These are phyloP conservation scores for Fusarium neocosmosporiellum DNA, from an alignment of 2,329 filamentous ascomycete species.

Conservation along the genomic window DNA sequence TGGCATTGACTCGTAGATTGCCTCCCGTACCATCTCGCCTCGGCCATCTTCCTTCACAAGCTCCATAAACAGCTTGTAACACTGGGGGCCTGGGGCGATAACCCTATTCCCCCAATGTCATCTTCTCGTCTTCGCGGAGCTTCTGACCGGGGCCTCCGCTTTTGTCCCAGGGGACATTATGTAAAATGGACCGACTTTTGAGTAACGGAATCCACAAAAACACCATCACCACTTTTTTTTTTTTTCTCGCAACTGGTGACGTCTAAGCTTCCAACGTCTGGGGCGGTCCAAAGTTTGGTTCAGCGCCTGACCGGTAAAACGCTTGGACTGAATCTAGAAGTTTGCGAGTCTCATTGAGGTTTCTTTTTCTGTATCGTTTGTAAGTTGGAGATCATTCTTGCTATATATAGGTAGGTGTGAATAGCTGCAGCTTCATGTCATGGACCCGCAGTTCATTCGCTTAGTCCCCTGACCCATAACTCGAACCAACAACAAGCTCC, in stretches of 20 bases:
- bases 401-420: background rate
- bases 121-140: background rate
- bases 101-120: background rate
- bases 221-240: constrained; percentile 8
- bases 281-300: background rate
- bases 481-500: constrained; percentile 4
- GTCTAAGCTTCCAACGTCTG: background rate
- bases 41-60: background rate
- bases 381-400: background rate
- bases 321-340: background rate
- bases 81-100: constrained; percentile 7
- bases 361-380: background rate
- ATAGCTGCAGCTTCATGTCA: background rate
- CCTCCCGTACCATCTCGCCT: background rate
- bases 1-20: background rate
- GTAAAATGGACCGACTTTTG: constrained; percentile 41
- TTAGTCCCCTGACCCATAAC: background rate
- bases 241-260: background rate
- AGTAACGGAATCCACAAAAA: constrained; percentile 41
- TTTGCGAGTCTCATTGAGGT: background rate
- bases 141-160: constrained; percentile 31
- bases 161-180: constrained; percentile 25
- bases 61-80: background rate
- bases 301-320: background rate
- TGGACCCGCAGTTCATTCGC: constrained; percentile 15